Conservation (phyloP, 2,329 filamentous ascomycete species). For the Gnomoniopsis smithogilvyi region DNA sequence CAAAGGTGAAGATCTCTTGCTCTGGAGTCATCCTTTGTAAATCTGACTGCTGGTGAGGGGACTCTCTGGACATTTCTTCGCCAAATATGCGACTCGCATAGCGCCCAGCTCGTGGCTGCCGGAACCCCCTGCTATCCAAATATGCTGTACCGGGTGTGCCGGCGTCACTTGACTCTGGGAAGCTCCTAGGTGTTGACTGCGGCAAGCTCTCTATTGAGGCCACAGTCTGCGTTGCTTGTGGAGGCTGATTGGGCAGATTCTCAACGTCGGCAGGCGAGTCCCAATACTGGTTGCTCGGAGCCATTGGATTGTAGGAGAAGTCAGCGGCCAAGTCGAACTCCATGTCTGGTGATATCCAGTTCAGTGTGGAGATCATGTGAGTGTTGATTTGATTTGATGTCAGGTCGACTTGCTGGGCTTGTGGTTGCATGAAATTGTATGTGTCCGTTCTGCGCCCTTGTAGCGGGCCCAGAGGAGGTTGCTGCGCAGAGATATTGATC, state of each 20-base stretch:
- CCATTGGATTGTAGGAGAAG: conserved; percentile 7
- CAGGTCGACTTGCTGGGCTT: neutral
- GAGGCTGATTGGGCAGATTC: neutral
- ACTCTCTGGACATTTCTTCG: neutral
- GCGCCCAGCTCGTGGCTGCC: conserved; percentile 7
- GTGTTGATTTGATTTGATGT: neutral
- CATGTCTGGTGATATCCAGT: conserved; percentile 14
- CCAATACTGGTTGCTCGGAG: conserved; percentile 10
- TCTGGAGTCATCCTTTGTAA: neutral
- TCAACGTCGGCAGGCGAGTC: neutral
- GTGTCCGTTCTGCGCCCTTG: neutral
- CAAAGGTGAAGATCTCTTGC: neutral
- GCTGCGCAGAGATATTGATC: neutral
- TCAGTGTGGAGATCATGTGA: conserved; percentile 12
- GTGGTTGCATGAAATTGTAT: neutral
- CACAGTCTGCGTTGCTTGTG: neutral
- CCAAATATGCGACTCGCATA: conserved; percentile 9
- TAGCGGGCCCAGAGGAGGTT: neutral
- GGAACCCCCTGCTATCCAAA: conserved; percentile 11
- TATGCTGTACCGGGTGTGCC: conserved; percentile 3
- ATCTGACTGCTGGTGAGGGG: neutral
- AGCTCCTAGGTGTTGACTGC: neutral
- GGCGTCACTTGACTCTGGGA: neutral
- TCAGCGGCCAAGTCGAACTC: conserved; percentile 5
- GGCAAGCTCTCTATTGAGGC: neutral